Evolutionary conservation across 257 asterid species (phyloP).

Genomic region (Solanum chiquidenum): DNA sequence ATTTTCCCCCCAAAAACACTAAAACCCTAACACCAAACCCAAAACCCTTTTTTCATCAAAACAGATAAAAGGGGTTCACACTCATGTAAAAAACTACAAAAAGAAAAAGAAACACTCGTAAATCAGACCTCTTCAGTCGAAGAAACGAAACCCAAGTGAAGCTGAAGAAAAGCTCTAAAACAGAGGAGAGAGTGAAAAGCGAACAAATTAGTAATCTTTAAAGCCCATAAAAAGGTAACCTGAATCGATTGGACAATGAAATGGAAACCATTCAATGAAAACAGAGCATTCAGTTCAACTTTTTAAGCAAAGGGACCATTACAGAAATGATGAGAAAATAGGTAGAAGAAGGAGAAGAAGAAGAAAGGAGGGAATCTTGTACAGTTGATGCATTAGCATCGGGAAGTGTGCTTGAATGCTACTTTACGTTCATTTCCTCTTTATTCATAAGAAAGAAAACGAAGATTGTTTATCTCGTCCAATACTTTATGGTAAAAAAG

Average conservation of each 20-base stretch:
- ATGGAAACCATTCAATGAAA: background rate
- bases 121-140: background rate
- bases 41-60: background rate
- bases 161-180: background rate
- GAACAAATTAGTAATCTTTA: background rate
- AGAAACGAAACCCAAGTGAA: conserved; percentile 13
- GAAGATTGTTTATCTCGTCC: background rate
- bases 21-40: background rate
- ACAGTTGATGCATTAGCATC: conserved; percentile 18
- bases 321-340: conserved; percentile 9
- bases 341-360: background rate
- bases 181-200: conserved; percentile 8
- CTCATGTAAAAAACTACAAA: background rate
- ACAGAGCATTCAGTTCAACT: conserved; percentile 21
- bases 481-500: background rate
- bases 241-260: conserved; percentile 18
- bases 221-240: conserved; percentile 8
- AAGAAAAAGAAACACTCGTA: background rate
- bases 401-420: conserved; percentile 31
- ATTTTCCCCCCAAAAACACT: background rate
- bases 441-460: background rate
- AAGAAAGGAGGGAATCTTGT: conserved; percentile 1
- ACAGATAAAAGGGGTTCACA: background rate
- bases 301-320: conserved; percentile 5
- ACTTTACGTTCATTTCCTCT: conserved; percentile 10